A percentile compares a stretch with the other conserved stretches of the same genome.
Evolutionary conservation across 148 eudicot genomes (phyloP).

Genomic region (Heliosperma pusillum): DNA sequence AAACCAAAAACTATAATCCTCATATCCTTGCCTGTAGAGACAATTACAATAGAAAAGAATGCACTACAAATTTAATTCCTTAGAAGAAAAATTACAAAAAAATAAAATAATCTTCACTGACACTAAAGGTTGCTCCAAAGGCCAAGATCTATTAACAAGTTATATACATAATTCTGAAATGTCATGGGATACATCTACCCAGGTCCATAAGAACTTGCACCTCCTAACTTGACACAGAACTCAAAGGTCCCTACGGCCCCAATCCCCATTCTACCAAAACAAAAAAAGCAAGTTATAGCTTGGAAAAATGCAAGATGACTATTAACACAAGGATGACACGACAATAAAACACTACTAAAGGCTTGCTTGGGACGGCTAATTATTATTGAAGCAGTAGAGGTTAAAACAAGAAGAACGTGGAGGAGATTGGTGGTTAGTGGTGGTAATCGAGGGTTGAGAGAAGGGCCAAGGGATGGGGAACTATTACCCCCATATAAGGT

Average conservation of each 20-base stretch:
- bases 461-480: too few species aligned
- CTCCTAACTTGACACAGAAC: background rate
- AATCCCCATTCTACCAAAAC: background rate
- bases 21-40: constrained; percentile 89
- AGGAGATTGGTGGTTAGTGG: too few species aligned
- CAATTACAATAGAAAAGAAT: constrained; percentile 10
- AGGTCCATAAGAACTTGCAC: background rate
- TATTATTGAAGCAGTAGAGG: too few species aligned
- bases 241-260: background rate
- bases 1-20: constrained; percentile 88
- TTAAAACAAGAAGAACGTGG: too few species aligned
- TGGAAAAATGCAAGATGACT: background rate
- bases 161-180: background rate
- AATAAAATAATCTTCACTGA: background rate
- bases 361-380: too few species aligned
- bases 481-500: too few species aligned
- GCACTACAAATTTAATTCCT: background rate
- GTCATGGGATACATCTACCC: background rate
- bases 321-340: too few species aligned
- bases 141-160: background rate
- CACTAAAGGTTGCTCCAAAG: constrained; percentile 3
- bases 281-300: background rate
- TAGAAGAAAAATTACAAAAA: background rate
- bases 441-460: too few species aligned
- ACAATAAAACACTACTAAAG: too few species aligned